Percentiles rank a stretch among this genome's conserved stretches.
These are phyloP conservation scores for Cucurbita argyrosperma DNA, from an alignment of 306 rosid genomes.

Conservation along the genomic window DNA sequence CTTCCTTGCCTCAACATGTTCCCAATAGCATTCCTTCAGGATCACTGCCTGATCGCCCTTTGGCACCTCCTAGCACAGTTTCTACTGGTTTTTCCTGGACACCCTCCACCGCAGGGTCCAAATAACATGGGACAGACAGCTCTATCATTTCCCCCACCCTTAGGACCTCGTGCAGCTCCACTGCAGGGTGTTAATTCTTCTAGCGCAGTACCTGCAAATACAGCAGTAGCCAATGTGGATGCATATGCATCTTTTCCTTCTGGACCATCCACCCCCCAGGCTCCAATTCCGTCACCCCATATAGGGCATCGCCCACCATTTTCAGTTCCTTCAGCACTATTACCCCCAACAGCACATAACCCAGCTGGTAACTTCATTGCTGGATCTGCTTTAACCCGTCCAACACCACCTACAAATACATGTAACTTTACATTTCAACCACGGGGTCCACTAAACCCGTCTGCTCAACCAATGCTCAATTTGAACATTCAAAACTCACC, in stretches of 20 bases:
- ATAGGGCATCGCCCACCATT: slow-evolving; percentile 24
- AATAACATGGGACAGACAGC: slow-evolving; percentile 37
- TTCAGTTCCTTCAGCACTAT: slow-evolving; percentile 14
- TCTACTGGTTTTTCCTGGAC: slow-evolving; percentile 26
- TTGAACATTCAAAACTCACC: slow-evolving; percentile 23
- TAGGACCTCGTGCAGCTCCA: slow-evolving; percentile 19
- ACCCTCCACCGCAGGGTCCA: slow-evolving; percentile 13
- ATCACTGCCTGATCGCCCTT: slow-evolving; percentile 24
- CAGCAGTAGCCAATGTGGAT: slow-evolving; percentile 14
- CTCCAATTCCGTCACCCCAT: slow-evolving; percentile 29
- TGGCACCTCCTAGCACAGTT: slow-evolving; percentile 22
- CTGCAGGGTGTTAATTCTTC: slow-evolving; percentile 27
- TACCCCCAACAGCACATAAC: slow-evolving; percentile 15
- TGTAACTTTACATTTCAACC: slow-evolving; percentile 61
- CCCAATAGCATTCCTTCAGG: slow-evolving; percentile 22
- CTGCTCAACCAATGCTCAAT: slow-evolving; percentile 28
- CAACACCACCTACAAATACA: slow-evolving; percentile 42
- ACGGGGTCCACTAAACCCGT: slow-evolving; percentile 29
- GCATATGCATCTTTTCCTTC: slow-evolving; percentile 11
- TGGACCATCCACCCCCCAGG: slow-evolving; percentile 8
- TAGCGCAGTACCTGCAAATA: slow-evolving; percentile 20
- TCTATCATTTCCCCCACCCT: slow-evolving; percentile 16
- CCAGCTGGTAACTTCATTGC: slow-evolving; percentile 19
- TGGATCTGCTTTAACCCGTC: slow-evolving; percentile 28
- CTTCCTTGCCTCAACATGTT: slow-evolving; percentile 35